Conservation (phyloP, 2,329 filamentous ascomycete genomes). For the Fusarium sp. region DNA sequence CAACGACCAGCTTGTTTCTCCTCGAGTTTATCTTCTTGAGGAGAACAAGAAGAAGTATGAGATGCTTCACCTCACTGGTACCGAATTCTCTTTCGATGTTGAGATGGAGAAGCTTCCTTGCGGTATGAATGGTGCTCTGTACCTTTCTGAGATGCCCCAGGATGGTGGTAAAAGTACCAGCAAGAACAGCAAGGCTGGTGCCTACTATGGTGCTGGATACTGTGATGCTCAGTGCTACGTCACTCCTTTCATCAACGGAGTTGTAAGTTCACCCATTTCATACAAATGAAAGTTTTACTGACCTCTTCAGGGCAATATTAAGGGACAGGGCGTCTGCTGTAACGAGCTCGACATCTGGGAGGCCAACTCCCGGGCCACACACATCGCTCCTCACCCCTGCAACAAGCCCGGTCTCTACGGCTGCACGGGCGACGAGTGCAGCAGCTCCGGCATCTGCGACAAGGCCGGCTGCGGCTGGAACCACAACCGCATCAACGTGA, state of each 20-base stretch:
- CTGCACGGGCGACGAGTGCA: constrained; percentile 55
- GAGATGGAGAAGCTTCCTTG: constrained; percentile 72
- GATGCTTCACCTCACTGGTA: constrained; percentile 66
- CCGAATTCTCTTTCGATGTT: constrained; percentile 73
- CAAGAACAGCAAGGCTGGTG: constrained; percentile 62
- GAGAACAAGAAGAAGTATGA: constrained; percentile 64
- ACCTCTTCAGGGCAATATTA: constrained; percentile 27
- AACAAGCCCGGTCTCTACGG: constrained; percentile 53
- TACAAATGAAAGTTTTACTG: neutral
- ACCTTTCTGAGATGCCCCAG: constrained; percentile 64
- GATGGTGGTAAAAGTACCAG: constrained; percentile 66
- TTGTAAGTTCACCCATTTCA: constrained; percentile 43
- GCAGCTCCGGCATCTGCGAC: constrained; percentile 52
- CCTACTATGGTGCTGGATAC: constrained; percentile 70
- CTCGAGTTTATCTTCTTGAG: constrained; percentile 68
- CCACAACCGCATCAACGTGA: constrained; percentile 47
- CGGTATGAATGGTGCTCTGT: constrained; percentile 73
- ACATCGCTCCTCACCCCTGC: constrained; percentile 61
- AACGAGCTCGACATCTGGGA: constrained; percentile 67
- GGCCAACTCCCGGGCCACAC: constrained; percentile 57
- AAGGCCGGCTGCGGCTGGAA: constrained; percentile 57
- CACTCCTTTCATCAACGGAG: constrained; percentile 59
- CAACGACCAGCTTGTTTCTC: constrained; percentile 35
- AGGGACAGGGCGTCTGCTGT: constrained; percentile 55
- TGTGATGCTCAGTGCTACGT: constrained; percentile 69